Evolutionary conservation across 2,329 filamentous ascomycete genomes (phyloP).

Genomic region (Helotiales sp.): DNA sequence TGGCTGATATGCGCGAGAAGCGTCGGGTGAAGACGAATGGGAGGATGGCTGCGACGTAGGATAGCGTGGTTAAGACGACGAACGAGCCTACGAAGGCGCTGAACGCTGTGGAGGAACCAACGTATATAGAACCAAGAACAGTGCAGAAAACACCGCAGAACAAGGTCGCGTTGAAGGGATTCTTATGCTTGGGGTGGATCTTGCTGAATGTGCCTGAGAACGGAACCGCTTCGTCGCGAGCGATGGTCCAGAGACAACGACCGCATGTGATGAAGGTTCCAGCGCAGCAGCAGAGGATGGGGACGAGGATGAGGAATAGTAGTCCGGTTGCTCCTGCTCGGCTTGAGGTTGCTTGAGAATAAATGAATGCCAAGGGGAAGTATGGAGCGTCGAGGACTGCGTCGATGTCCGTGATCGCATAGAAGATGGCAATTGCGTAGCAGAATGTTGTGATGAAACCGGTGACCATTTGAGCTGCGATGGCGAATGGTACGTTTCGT

Average conservation of each 20-base stretch:
- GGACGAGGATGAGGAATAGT: slow-evolving; percentile 58
- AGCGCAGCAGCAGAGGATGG: slow-evolving; percentile 56
- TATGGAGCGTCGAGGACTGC: slow-evolving; percentile 55
- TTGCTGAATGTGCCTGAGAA: slow-evolving; percentile 53
- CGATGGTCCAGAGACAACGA: slow-evolving; percentile 67
- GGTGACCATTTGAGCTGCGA: slow-evolving; percentile 55
- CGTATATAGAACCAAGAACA: slow-evolving; percentile 66
- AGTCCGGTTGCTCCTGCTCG: slow-evolving; percentile 56
- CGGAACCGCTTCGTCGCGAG: slow-evolving; percentile 61
- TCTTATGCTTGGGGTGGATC: slow-evolving; percentile 52
- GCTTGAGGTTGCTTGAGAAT: slow-evolving; percentile 61
- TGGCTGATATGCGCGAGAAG: slow-evolving; percentile 22
- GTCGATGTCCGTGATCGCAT: slow-evolving; percentile 60
- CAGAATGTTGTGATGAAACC: slow-evolving; percentile 58
- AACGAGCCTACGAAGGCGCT: slow-evolving; percentile 67
- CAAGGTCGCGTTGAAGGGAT: slow-evolving; percentile 61
- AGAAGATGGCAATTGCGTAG: slow-evolving; percentile 60
- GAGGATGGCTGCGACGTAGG: slow-evolving; percentile 68
- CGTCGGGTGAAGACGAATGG: slow-evolving; percentile 56
- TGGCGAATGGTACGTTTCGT: slow-evolving; percentile 58
- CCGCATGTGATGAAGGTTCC: slow-evolving; percentile 65
- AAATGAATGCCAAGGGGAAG: slow-evolving; percentile 71
- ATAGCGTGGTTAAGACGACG: slow-evolving; percentile 58
- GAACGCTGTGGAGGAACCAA: slow-evolving; percentile 70
- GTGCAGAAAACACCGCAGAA: slow-evolving; percentile 56